Evolutionary conservation across 2,329 filamentous ascomycete genomes (phyloP), one percentile per base, ranked within the genome.

Genomic region (Bisporella sp.): DNA sequence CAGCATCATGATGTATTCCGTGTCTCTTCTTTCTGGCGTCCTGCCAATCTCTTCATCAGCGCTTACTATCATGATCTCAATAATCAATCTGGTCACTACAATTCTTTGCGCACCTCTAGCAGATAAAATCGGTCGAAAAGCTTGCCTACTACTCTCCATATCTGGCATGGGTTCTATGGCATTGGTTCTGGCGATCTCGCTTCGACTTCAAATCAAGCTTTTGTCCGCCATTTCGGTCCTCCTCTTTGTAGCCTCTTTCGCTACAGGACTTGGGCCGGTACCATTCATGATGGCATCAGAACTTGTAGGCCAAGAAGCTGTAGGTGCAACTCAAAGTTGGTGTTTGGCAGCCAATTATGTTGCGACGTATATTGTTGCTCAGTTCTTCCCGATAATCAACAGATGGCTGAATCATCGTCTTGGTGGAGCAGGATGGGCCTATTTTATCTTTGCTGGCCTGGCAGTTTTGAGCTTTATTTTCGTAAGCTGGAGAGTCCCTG

Each of bases 1-100:
- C 77, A 92, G 87, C 52, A 92, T 97, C 64, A 87, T 97, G 69
- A 96, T 99, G 91, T 99, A 99, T 69, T 95, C 91, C 2, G 93
- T 97, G 5, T 90, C 88, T 1, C 81, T 99, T 1, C 78, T 99
- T 11, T 82, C 86, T 32, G 82, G 83, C 55, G 78, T 97, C 1
- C 78, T 99, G 0, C 86, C 89, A 4, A 81, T 89, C 44, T 89
- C 84, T 54, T 92, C 91, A 0, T 85, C 86, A 0, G 71, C 95
- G 1, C 77, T 99, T 47, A 95, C 92, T 49, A 92, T 97, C 53
- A 71, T 87, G 49, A 90, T 97, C 52, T 96, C 90, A 0, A 77
- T 82, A 9, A 79, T 96, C 64, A 97, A 97, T 69, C 81, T 99
- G 35, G 62, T 89, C 60, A 88, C 88, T 46, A 97, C 93, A 0